phyloP scores from a whole-genome alignment of 2,329 filamentous ascomycete genomes.

The Colletotrichum sp. region DNA sequence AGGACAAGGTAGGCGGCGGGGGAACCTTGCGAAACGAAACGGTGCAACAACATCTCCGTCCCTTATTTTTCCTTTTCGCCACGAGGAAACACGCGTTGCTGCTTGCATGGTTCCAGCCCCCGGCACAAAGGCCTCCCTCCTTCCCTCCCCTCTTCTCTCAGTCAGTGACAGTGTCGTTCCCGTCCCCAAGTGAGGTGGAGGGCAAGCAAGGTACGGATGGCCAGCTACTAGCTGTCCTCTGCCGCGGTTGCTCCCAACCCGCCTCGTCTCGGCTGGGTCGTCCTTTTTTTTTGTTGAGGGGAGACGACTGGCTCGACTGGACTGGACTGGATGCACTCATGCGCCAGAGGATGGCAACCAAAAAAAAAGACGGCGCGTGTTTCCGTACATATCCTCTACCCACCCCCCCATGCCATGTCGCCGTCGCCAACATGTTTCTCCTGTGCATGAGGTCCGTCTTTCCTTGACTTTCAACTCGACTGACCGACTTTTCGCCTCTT shows the following conservation, averaged over 20 bases:
- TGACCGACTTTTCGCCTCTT: slow-evolving; percentile 16
- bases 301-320: not conserved
- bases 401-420: not conserved
- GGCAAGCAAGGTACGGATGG: not conserved
- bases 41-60: slow-evolving; percentile 14
- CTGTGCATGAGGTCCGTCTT: slow-evolving; percentile 1
- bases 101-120: not conserved
- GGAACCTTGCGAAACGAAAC: slow-evolving; percentile 5
- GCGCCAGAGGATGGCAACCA: not conserved
- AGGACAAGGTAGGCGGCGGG: not conserved
- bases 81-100: slow-evolving; percentile 6
- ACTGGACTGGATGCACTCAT: not conserved
- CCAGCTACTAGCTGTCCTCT: not conserved
- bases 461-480: not conserved
- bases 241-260: not conserved
- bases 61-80: not conserved
- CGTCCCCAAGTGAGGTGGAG: not conserved
- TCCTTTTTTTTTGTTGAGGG: slow-evolving; percentile 5
- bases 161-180: not conserved
- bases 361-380: not conserved
- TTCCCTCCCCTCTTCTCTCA: not conserved
- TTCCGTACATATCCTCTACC: not conserved
- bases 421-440: slow-evolving; percentile 12
- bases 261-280: not conserved
- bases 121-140: not conserved